These are phyloP conservation scores for Papiliotrema laurentii DNA, from an alignment of 1,284 basidiomycete species.

Conservation along the genomic window DNA sequence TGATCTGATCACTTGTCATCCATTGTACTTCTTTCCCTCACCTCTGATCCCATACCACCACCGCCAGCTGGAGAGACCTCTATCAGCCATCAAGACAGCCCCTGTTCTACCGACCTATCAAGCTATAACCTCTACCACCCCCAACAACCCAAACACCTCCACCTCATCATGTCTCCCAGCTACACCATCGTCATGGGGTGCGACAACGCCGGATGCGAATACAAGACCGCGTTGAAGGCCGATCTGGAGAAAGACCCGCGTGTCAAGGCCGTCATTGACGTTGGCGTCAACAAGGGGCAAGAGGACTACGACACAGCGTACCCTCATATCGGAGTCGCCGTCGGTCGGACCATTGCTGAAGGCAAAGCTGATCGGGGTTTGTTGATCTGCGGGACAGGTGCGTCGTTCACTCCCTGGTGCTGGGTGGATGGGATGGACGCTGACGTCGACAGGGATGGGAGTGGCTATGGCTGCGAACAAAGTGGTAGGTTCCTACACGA, in stretches of 20 bases:
- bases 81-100: too few relatives aligned
- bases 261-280: slow-evolving; percentile 38
- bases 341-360: slow-evolving; percentile 45
- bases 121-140: not conserved
- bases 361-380: slow-evolving; percentile 50
- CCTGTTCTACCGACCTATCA: too few relatives aligned
- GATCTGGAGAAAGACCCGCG: slow-evolving; percentile 36
- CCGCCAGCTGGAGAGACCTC: too few relatives aligned
- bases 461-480: slow-evolving; percentile 49
- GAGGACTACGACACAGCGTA: slow-evolving; percentile 45
- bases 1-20: too few relatives aligned
- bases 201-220: slow-evolving; percentile 40
- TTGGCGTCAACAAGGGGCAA: slow-evolving; percentile 27
- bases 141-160: not conserved
- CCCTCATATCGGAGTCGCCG: slow-evolving; percentile 49
- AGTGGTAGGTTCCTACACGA: slow-evolving; percentile 19
- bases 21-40: too few relatives aligned
- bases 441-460: slow-evolving; percentile 22
- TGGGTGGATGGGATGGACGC: not conserved
- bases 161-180: slow-evolving; percentile 11
- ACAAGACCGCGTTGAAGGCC: slow-evolving; percentile 33
- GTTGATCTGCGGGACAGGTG: slow-evolving; percentile 50
- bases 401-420: slow-evolving; percentile 6
- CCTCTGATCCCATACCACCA: too few relatives aligned
- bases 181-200: slow-evolving; percentile 40